Percentiles rank a stretch among this genome's conserved stretches.
These are phyloP conservation scores for Nymphaea colorata DNA, from an alignment of 164 flowering plant genomes.

Conservation along the genomic window DNA sequence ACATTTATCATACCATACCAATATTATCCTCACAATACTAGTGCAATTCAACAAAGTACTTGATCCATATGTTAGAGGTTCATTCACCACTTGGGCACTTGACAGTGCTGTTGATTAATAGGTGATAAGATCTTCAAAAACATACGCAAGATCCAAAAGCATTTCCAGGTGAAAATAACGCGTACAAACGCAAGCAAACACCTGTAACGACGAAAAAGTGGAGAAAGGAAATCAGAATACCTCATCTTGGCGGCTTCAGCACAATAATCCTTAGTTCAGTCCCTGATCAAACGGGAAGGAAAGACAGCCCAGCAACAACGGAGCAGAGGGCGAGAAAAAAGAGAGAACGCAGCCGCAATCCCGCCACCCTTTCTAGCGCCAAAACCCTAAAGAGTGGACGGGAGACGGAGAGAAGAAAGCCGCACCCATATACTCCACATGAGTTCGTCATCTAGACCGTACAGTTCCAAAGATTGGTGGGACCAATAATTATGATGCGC, in stretches of 20 bases:
- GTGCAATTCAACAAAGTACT: no score
- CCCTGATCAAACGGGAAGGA: not conserved
- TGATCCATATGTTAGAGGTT: no score
- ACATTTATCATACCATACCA: no score
- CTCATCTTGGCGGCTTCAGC: not conserved
- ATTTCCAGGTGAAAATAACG: not conserved
- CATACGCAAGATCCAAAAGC: not conserved
- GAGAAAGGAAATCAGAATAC: not conserved
- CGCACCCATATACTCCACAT: no score
- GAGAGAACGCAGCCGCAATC: not conserved
- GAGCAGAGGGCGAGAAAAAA: not conserved
- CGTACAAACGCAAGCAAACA: not conserved
- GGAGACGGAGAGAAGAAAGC: not conserved
- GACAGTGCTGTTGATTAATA: not conserved
- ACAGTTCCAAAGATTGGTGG: no score
- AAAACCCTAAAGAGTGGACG: not conserved
- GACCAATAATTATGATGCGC: no score
- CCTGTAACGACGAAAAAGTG: not conserved
- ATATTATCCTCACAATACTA: no score
- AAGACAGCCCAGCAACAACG: not conserved
- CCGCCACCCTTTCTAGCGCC: not conserved
- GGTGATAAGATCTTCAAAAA: not conserved
- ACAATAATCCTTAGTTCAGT: not conserved
- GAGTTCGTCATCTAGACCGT: no score
- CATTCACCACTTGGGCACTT: no score